phyloP scores from a whole-genome alignment of 2,329 filamentous ascomycete species.

The Harringtonia lauricola region DNA sequence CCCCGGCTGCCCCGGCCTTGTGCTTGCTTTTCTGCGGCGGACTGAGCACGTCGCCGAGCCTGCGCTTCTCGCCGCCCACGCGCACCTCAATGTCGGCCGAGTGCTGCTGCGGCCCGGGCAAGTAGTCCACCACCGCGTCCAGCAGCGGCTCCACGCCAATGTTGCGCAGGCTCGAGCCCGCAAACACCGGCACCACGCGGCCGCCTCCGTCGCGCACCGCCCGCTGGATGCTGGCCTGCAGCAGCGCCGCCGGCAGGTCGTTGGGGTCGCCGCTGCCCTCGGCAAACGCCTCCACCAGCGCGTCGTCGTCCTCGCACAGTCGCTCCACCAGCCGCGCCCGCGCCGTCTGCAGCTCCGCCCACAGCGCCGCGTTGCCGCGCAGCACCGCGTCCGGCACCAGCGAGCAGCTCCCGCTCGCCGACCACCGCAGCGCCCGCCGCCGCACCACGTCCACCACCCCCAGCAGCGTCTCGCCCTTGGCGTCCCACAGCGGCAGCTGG shows the following conservation, averaged over 20 bases:
- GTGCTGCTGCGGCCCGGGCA: slow-evolving; percentile 63
- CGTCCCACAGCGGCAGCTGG: slow-evolving; percentile 87
- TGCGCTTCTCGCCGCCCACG: slow-evolving; percentile 39
- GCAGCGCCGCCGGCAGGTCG: slow-evolving; percentile 54
- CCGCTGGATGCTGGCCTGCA: slow-evolving; percentile 64
- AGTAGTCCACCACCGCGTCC: slow-evolving; percentile 76
- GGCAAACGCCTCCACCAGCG: slow-evolving; percentile 74
- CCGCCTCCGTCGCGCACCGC: slow-evolving; percentile 59
- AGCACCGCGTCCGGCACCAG: slow-evolving; percentile 22
- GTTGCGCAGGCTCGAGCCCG: slow-evolving; percentile 85
- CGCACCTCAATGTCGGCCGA: slow-evolving; percentile 11
- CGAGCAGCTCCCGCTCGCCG: slow-evolving; percentile 25
- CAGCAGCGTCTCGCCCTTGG: slow-evolving; percentile 56
- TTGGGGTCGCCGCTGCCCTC: slow-evolving; percentile 53
- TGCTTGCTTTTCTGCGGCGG: not conserved
- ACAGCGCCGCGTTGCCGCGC: slow-evolving; percentile 43
- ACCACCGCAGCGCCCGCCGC: slow-evolving; percentile 64
- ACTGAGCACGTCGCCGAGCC: slow-evolving; percentile 27
- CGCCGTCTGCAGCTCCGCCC: slow-evolving; percentile 61
- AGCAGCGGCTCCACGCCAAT: slow-evolving; percentile 88
- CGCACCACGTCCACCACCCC: slow-evolving; percentile 79
- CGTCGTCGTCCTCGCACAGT: slow-evolving; percentile 80
- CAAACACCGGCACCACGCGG: slow-evolving; percentile 74
- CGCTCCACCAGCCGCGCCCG: slow-evolving; percentile 70
- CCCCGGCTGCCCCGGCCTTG: slow-evolving; percentile 12